Evolutionary conservation across 1,284 basidiomycete species (phyloP).

Genomic region (Fomitopsis pinicola): DNA sequence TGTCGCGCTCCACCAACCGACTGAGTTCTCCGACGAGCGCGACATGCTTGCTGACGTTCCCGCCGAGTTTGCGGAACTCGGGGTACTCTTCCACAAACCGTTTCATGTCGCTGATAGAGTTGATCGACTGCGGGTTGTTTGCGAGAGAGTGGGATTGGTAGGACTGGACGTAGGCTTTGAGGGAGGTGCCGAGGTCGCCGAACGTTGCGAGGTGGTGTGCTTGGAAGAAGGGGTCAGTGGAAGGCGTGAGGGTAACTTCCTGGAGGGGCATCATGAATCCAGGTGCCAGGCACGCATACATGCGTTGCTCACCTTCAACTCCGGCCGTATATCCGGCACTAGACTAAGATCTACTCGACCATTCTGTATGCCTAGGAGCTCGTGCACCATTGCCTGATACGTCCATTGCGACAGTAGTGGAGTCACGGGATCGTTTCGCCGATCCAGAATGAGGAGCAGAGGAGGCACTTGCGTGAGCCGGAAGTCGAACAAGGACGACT

Average conservation of each 20-base stretch:
- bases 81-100: conserved; percentile 98
- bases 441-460: conserved; percentile 77
- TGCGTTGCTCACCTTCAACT: conserved; percentile 68
- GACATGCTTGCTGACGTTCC: conserved; percentile 98
- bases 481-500: conserved; percentile 75
- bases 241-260: conserved; percentile 93
- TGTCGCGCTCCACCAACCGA: conserved; percentile 82
- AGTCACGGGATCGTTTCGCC: conserved; percentile 96
- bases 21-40: conserved; percentile 95
- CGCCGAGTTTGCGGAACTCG: conserved; percentile 93
- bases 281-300: background rate
- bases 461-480: conserved; percentile 73
- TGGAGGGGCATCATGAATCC: conserved; percentile 26
- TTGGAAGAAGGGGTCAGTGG: conserved; percentile 94
- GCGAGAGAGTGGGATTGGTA: conserved; percentile 87
- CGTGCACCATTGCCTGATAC: conserved; percentile 99
- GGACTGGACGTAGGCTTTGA: conserved; percentile 92
- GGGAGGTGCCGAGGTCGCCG: conserved; percentile 91
- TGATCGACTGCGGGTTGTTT: conserved; percentile 79
- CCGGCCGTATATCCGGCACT: conserved; percentile 85
- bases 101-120: conserved; percentile 97
- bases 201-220: conserved; percentile 92
- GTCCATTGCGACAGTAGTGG: conserved; percentile 99
- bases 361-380: conserved; percentile 91
- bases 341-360: conserved; percentile 84